Evolutionary conservation across 176 grass and related monocot species (phyloP).

Genomic region (Cenchrus purpureus): DNA sequence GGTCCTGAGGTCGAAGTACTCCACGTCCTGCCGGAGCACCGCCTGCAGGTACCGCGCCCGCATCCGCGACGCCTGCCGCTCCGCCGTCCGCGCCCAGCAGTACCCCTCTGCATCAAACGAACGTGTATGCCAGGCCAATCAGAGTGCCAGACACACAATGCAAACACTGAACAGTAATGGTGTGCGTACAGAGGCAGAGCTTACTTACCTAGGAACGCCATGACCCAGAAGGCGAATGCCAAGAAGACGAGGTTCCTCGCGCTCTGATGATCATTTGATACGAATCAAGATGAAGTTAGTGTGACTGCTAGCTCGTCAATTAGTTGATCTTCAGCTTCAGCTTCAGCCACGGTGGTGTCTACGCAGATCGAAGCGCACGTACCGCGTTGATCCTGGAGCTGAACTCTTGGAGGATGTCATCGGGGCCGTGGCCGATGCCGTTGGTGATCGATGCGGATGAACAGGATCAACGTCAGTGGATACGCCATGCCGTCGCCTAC

Average conservation of each 20-base stretch:
- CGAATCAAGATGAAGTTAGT: too few species aligned
- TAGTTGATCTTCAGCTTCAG: neutral
- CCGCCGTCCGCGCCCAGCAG: conserved; percentile 87
- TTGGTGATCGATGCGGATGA: conserved; percentile 59
- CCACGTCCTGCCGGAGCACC: conserved; percentile 83
- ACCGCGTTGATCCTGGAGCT: conserved; percentile 60
- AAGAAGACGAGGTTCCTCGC: conserved; percentile 61
- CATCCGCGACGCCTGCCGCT: conserved; percentile 95
- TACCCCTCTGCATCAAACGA: conserved; percentile 65
- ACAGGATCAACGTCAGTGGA: conserved; percentile 64
- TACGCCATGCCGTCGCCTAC: conserved; percentile 55
- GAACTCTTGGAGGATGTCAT: conserved; percentile 42
- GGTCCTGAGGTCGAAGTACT: conserved; percentile 84
- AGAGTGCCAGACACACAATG: too few species aligned
- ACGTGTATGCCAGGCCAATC: too few species aligned
- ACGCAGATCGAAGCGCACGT: neutral
- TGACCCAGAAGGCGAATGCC: conserved; percentile 61
- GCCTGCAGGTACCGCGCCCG: conserved; percentile 69
- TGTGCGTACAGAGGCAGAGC: too few species aligned
- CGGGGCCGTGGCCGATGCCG: conserved; percentile 52
- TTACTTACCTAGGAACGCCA: conserved; percentile 71
- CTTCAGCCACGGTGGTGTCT: neutral
- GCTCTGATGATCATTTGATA: conserved; percentile 42
- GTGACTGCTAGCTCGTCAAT: neutral
- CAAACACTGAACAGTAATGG: too few species aligned